Base-by-base conservation (phyloP, 2,329 filamentous ascomycete genomes). In the Emericellopsis atlantica region DNA sequence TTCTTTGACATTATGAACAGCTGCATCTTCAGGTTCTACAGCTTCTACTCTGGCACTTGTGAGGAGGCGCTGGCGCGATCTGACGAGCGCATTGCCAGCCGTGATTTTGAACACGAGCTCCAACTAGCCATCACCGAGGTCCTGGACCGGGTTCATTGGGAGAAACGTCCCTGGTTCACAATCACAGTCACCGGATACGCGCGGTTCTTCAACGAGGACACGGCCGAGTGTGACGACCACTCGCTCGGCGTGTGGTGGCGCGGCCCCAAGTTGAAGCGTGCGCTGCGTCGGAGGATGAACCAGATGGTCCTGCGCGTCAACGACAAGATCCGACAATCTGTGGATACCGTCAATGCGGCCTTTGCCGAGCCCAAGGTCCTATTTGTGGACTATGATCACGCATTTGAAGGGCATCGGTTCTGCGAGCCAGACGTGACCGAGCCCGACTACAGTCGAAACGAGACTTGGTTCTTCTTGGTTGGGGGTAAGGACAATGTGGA, bases 1-100 rank as follows among this genome's bases (percentile, higher is more conserved):
- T 70, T 69, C 54, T 70, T 67, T 45, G 60, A 64, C 32, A 62
- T 70, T 16, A 66, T 70, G 51, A 69, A 70, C 47, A 65, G 65
- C 21, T 70, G 67, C 48, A 61, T 70, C 14, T 69, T 70, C 46
- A 59, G 65, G 26, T 69, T 69, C 49, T 69, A 70, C 49, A 62
- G 61, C 47, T 64, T 66, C 51, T 67, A 65, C 52, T 66, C 62
- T 14, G 65, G 64, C 5, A 65, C 65, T 1, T 70, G 66, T 50
- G 59, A 61, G 40, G 44, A 57, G 4, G 64, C 65, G 2, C 56
- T 69, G 2, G 49, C 46, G 7, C 53, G 53, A 6, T 54, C 63
- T 1, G 56, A 59, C 16, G 48, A 51, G 4, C 50, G 54, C 23
- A 50, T 67, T 38, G 52, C 52, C 15, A 49, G 58, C 44, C 48